A percentile compares a stretch with the other conserved stretches of the same genome.
These are phyloP conservation scores for Fereydounia khargensis DNA, from an alignment of 1,284 basidiomycete species.

Conservation along the genomic window DNA sequence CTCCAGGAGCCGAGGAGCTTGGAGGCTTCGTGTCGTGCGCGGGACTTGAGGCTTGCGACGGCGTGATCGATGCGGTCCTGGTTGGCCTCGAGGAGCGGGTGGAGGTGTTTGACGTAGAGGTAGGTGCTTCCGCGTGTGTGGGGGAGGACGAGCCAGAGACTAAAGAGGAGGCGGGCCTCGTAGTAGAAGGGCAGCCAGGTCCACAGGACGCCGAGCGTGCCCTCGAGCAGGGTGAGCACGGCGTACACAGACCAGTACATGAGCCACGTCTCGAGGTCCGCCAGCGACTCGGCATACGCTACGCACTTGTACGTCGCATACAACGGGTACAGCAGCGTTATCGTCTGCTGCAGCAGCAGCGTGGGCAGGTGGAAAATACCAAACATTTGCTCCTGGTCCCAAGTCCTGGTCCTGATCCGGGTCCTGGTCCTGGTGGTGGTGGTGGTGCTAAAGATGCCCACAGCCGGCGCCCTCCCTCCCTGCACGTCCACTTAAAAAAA, in stretches of 20 bases:
- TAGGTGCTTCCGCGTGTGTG: slow-evolving; percentile 69
- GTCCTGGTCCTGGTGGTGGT: too few species aligned
- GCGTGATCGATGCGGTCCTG: slow-evolving; percentile 77
- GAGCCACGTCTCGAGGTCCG: slow-evolving; percentile 47
- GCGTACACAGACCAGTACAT: slow-evolving; percentile 53
- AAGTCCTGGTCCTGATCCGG: too few species aligned
- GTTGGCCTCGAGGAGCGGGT: slow-evolving; percentile 74
- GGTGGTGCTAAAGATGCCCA: too few species aligned
- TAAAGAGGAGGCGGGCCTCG: slow-evolving; percentile 42
- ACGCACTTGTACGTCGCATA: slow-evolving; percentile 49
- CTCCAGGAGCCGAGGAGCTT: neutral
- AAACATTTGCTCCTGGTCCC: too few species aligned
- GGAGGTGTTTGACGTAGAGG: slow-evolving; percentile 72
- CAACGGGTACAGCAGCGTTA: slow-evolving; percentile 43
- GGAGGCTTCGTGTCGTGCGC: slow-evolving; percentile 61
- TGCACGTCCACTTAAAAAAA: too few species aligned
- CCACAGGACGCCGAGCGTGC: slow-evolving; percentile 44
- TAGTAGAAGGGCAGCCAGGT: slow-evolving; percentile 50
- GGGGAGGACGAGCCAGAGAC: slow-evolving; percentile 49
- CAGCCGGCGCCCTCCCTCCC: too few species aligned
- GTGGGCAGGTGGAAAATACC: slow-evolving; percentile 41
- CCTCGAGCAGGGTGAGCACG: slow-evolving; percentile 30
- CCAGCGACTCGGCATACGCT: slow-evolving; percentile 4
- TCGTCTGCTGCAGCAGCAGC: slow-evolving; percentile 26
- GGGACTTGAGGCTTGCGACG: slow-evolving; percentile 61